phyloP scores from a whole-genome alignment of 208 protist genomes.

The Wallacemonas sp. region DNA sequence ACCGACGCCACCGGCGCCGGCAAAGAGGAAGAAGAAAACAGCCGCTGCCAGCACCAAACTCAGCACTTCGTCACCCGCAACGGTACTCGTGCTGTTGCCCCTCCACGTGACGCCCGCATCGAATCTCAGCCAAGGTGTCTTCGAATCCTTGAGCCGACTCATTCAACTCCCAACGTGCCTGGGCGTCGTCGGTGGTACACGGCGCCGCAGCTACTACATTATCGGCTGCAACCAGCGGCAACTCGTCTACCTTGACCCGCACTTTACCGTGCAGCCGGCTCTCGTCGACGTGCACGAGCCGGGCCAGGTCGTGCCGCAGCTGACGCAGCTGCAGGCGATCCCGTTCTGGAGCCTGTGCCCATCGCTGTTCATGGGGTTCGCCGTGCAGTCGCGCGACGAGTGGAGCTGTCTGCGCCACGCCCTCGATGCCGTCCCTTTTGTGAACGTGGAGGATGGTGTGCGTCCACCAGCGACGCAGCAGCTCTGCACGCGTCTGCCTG shows the following conservation, averaged over 20 bases:
- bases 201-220: constrained; percentile 74
- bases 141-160: constrained; percentile 55
- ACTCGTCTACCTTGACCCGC: constrained; percentile 78
- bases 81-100: constrained; percentile 64
- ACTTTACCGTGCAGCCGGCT: constrained; percentile 48
- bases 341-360: constrained; percentile 63
- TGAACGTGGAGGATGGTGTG: constrained; percentile 28
- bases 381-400: constrained; percentile 30
- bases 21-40: too few relatives aligned
- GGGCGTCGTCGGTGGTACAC: constrained; percentile 71
- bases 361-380: constrained; percentile 73
- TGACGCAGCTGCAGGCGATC: constrained; percentile 47
- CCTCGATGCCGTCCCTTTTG: constrained; percentile 28
- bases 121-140: constrained; percentile 52
- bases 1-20: too few relatives aligned
- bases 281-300: constrained; percentile 22
- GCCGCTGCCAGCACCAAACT: too few relatives aligned
- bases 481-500: too few relatives aligned
- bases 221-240: constrained; percentile 56
- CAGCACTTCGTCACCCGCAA: too few relatives aligned
- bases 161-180: constrained; percentile 56
- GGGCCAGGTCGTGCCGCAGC: constrained; percentile 31
- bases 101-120: constrained; percentile 46
- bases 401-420: constrained; percentile 38
- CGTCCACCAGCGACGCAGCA: background rate